These are phyloP conservation scores for Annulohypoxylon truncatum DNA, from an alignment of 2,329 filamentous ascomycete species.

Conservation along the genomic window DNA sequence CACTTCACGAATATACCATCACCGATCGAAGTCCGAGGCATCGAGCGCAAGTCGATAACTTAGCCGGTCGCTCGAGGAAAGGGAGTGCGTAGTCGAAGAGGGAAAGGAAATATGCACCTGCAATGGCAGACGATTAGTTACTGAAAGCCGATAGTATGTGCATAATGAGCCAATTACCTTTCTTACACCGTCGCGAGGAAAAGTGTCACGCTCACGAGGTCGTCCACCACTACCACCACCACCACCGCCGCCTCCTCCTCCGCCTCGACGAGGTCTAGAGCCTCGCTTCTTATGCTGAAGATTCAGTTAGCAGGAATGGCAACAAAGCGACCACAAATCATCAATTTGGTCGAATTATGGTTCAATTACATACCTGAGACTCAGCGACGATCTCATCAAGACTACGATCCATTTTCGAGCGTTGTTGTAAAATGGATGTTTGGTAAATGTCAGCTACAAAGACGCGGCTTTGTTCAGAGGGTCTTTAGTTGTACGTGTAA, in stretches of 20 bases:
- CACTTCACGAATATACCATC: slow-evolving; percentile 54
- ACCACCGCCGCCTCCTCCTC: slow-evolving; percentile 36
- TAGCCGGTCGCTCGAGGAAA: slow-evolving; percentile 45
- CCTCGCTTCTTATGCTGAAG: slow-evolving; percentile 45
- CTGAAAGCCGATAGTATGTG: slow-evolving; percentile 42
- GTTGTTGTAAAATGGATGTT: slow-evolving; percentile 14
- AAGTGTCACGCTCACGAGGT: slow-evolving; percentile 57
- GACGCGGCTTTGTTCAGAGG: slow-evolving; percentile 26
- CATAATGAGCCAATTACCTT: slow-evolving; percentile 69
- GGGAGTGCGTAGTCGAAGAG: slow-evolving; percentile 47
- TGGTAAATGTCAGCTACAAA: slow-evolving; percentile 14
- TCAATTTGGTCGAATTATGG: background rate
- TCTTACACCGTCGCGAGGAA: slow-evolving; percentile 87
- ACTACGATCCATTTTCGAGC: slow-evolving; percentile 49
- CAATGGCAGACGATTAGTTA: slow-evolving; percentile 38
- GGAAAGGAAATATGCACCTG: slow-evolving; percentile 53
- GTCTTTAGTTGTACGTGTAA: slow-evolving; percentile 13
- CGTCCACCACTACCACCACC: slow-evolving; percentile 38
- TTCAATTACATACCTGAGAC: slow-evolving; percentile 45
- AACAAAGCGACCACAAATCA: background rate
- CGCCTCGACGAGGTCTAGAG: slow-evolving; percentile 43
- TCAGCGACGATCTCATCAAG: slow-evolving; percentile 53
- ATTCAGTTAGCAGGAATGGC: slow-evolving; percentile 15
- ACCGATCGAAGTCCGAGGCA: slow-evolving; percentile 52
- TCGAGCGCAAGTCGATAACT: slow-evolving; percentile 51